Evolutionary conservation across 139 green algal species (phyloP), one percentile per base, ranked within the genome.

Genomic region (Coelastrella sp.): DNA sequence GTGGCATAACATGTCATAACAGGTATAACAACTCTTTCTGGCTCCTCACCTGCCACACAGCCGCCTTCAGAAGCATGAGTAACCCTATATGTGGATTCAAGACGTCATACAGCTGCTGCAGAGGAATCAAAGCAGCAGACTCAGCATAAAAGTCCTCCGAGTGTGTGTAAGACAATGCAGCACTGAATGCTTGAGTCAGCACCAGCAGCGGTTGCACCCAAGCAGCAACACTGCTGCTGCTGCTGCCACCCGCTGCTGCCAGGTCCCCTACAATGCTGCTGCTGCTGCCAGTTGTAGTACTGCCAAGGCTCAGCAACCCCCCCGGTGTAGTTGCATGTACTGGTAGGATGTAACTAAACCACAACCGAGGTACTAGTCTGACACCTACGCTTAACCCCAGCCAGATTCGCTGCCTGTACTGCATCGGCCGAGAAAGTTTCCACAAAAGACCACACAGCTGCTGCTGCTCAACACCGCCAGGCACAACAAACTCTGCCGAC

Each of bases 91-190:
- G 8, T 37, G 67, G 80, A 8, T 35, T 50, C 17, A 30, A 40
- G 38, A 37, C 38, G 41, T 79, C 67, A 66, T 86, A 72, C 50
- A 86, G 48, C 80, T 86, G 48, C 23, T 13, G 9, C 80, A 86
- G 37, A 8, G 80, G 66, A 30, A 86, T 41, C 41, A 75, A 60
- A 2, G 35, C n/a, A 1, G 53, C 35, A n/a, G 41, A 25, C 8
- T 63, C 60, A 48, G 60, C 78, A 66, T 84, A 84, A n/a, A 84
- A 84, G 60, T 84, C 78, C 62, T 84, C 78, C 3, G 63, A 4
- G 6, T 79, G 45, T 13, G 64, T 69, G 34, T 69, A 68, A 3
- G 64, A 79, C 48, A 85, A 35, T 25, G 64, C 45, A 21, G 41
- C 41, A 41, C 17, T 67, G 43, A 57, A 79, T 1, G 23, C 23